These are phyloP conservation scores for Fomitopsis schrenkii DNA, from an alignment of 1,284 basidiomycete genomes.

Conservation along the genomic window DNA sequence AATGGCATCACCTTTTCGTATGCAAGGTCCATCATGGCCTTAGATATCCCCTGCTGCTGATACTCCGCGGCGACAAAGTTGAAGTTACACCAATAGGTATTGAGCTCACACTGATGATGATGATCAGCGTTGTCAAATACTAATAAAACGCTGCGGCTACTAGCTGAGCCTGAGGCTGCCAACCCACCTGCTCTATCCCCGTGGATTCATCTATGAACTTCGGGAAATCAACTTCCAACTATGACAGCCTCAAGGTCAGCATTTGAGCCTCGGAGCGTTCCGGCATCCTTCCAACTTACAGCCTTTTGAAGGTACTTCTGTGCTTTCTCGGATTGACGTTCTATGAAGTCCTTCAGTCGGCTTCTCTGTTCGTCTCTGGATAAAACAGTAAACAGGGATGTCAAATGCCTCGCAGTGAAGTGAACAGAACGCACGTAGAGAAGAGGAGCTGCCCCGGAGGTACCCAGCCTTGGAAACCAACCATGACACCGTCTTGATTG, in stretches of 20 bases:
- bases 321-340: slow-evolving; percentile 11
- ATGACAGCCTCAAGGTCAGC: neutral
- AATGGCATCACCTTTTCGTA: neutral
- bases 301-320: slow-evolving; percentile 9
- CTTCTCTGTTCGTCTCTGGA: slow-evolving; percentile 12
- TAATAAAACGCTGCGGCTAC: neutral
- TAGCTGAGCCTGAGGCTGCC: neutral
- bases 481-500: slow-evolving; percentile 6
- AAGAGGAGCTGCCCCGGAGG: slow-evolving; percentile 5
- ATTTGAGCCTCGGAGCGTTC: no score
- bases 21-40: slow-evolving; percentile 9
- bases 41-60: slow-evolving; percentile 13
- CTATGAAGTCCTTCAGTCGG: neutral
- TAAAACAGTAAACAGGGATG: neutral
- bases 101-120: slow-evolving; percentile 2
- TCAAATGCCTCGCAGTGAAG: neutral
- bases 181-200: neutral
- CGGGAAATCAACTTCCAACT: slow-evolving; percentile 10
- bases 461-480: slow-evolving; percentile 9
- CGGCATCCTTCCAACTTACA: neutral
- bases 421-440: neutral
- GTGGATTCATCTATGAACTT: slow-evolving; percentile 3
- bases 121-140: no score
- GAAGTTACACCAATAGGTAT: slow-evolving; percentile 15
- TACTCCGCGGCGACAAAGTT: slow-evolving; percentile 14